A percentile compares a stretch with the other conserved stretches of the same genome.
These are phyloP conservation scores for Avena sativa DNA, from an alignment of 176 grass and related monocot species.

Conservation along the genomic window DNA sequence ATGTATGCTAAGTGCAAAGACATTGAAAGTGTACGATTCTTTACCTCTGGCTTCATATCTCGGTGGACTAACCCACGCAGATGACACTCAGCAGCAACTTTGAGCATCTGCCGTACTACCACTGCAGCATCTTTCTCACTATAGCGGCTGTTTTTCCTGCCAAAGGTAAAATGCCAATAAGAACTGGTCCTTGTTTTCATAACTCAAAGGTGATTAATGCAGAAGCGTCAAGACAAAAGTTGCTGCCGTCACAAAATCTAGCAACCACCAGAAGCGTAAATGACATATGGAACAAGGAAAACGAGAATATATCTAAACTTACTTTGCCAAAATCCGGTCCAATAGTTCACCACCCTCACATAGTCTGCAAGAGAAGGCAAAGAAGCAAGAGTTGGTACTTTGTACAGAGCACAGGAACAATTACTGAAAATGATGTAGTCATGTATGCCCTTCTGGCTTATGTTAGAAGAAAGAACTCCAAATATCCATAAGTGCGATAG, in stretches of 20 bases:
- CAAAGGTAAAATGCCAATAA: slow-evolving; percentile 22
- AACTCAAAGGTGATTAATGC: slow-evolving; percentile 25
- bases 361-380: slow-evolving; percentile 69
- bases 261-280: slow-evolving; percentile 2
- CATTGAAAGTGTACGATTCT: slow-evolving; percentile 31
- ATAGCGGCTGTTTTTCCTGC: slow-evolving; percentile 96
- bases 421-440: slow-evolving; percentile 32
- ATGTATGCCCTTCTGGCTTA: background rate
- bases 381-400: slow-evolving; percentile 44
- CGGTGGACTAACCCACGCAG: slow-evolving; percentile 95
- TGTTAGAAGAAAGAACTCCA: slow-evolving; percentile 15
- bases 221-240: slow-evolving; percentile 31
- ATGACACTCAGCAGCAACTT: slow-evolving; percentile 97
- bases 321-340: slow-evolving; percentile 95
- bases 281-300: slow-evolving; percentile 24
- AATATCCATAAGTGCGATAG: background rate
- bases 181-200: slow-evolving; percentile 2
- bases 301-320: slow-evolving; percentile 50
- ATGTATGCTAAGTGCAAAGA: slow-evolving; percentile 40
- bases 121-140: slow-evolving; percentile 99
- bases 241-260: slow-evolving; percentile 35
- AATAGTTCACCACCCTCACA: slow-evolving; percentile 99
- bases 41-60: slow-evolving; percentile 99
- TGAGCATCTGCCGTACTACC: slow-evolving; percentile 94
- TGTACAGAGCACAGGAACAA: slow-evolving; percentile 22